phyloP scores from a whole-genome alignment of 2,329 filamentous ascomycete species.

The Fusarium nematophilum region DNA sequence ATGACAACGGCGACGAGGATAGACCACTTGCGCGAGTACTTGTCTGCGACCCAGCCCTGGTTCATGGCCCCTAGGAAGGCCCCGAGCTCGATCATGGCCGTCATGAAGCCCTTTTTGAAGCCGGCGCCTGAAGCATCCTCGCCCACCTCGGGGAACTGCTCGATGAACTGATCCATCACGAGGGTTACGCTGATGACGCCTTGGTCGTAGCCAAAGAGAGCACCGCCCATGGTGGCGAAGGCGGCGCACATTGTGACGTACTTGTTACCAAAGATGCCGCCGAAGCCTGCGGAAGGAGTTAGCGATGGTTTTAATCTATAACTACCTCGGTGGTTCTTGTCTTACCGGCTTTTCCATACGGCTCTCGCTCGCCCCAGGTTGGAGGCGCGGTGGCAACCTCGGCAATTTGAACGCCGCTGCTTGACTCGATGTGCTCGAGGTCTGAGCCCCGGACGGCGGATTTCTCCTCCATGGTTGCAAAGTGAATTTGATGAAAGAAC shows the following conservation, averaged over 20 bases:
- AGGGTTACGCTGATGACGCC: constrained; percentile 55
- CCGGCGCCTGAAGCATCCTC: constrained; percentile 53
- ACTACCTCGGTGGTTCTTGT: too few relatives aligned
- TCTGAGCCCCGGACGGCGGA: too few relatives aligned
- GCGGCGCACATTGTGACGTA: constrained; percentile 49
- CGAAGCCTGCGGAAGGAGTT: constrained; percentile 40
- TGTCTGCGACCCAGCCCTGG: constrained; percentile 52
- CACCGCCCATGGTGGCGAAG: constrained; percentile 52
- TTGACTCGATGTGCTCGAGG: too few relatives aligned
- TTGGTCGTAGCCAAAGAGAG: constrained; percentile 54
- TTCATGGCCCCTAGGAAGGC: constrained; percentile 61
- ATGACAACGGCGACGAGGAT: constrained; percentile 50
- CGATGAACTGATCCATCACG: constrained; percentile 50
- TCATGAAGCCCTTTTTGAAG: constrained; percentile 56
- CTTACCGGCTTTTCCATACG: too few relatives aligned
- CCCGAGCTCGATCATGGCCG: constrained; percentile 59
- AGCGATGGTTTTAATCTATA: too few relatives aligned
- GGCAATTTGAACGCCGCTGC: too few relatives aligned
- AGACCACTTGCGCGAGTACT: constrained; percentile 47
- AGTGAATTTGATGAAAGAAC: too few relatives aligned
- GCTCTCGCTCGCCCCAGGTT: too few relatives aligned
- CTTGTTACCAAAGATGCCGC: constrained; percentile 46
- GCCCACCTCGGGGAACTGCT: constrained; percentile 48
- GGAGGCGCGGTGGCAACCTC: too few relatives aligned
- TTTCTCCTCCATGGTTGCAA: too few relatives aligned